A percentile compares a stretch with the other conserved stretches of the same genome.
phyloP scores from a whole-genome alignment of 768 basidiomycete species.

The Suillus sp. region DNA sequence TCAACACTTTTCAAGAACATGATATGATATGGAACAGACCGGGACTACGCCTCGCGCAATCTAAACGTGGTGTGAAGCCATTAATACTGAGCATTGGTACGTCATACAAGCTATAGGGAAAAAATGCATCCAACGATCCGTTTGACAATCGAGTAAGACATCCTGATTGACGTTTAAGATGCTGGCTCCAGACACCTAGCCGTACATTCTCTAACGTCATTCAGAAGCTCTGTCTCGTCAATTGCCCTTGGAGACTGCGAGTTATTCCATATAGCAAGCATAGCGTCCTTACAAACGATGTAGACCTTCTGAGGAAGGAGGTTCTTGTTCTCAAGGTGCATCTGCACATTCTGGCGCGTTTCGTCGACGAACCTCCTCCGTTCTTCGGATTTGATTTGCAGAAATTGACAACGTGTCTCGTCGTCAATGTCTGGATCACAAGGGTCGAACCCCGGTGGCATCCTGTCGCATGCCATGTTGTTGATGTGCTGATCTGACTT shows the following conservation, averaged over 20 bases:
- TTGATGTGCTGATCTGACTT: conserved; percentile 36
- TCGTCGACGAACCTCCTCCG: conserved; percentile 6
- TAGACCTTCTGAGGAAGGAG: conserved; percentile 18
- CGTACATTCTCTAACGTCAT: neutral
- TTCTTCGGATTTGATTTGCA: conserved; percentile 3
- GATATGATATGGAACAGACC: too few relatives aligned
- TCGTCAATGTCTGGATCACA: conserved; percentile 12
- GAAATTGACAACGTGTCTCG: neutral
- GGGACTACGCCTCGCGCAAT: too few relatives aligned
- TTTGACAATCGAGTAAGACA: neutral
- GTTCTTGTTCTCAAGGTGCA: conserved; percentile 12
- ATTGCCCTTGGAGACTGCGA: neutral
- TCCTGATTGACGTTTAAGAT: neutral
- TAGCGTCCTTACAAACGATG: conserved; percentile 16
- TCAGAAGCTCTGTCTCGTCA: neutral
- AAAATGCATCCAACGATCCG: neutral
- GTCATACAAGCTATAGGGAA: too few relatives aligned
- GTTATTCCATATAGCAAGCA: conserved; percentile 8
- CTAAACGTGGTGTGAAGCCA: too few relatives aligned
- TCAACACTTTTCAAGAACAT: too few relatives aligned
- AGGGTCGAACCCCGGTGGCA: conserved; percentile 20
- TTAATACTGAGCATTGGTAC: too few relatives aligned
- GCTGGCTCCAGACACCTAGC: neutral
- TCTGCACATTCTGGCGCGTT: conserved; percentile 14
- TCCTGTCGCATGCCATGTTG: conserved; percentile 22